Conservation (phyloP, 495 filamentous ascomycete species). For the Podospora pseudocomata region DNA sequence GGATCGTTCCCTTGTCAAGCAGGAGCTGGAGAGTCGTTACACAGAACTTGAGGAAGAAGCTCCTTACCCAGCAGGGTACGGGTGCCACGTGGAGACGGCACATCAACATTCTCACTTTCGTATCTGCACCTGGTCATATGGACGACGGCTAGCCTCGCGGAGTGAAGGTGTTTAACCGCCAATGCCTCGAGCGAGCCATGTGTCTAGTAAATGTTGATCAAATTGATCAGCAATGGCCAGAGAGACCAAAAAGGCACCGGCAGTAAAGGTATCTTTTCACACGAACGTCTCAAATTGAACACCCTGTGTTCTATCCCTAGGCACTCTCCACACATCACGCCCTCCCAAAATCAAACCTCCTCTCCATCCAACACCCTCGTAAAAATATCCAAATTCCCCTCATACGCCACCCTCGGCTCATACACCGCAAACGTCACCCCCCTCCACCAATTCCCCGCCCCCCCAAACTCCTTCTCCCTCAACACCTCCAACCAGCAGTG, state of each 20-base stretch:
- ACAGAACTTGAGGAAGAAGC: too few relatives aligned
- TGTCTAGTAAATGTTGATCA: background rate
- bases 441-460: slow-evolving; percentile 52
- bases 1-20: too few relatives aligned
- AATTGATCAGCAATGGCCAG: background rate
- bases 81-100: too few relatives aligned
- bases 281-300: background rate
- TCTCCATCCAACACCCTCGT: background rate
- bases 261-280: background rate
- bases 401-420: background rate
- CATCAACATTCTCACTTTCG: background rate
- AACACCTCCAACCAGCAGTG: slow-evolving; percentile 56
- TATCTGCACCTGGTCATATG: background rate
- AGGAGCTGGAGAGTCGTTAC: too few relatives aligned
- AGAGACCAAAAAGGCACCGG: background rate
- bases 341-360: background rate
- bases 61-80: too few relatives aligned
- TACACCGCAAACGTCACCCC: slow-evolving; percentile 50
- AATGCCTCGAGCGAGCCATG: background rate
- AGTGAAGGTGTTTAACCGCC: background rate
- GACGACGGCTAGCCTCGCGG: background rate
- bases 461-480: slow-evolving; percentile 54
- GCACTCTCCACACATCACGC: background rate
- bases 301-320: background rate
- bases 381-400: slow-evolving; percentile 8